Conservation (phyloP, 345 rosid species). For the Erodium maritimum region DNA sequence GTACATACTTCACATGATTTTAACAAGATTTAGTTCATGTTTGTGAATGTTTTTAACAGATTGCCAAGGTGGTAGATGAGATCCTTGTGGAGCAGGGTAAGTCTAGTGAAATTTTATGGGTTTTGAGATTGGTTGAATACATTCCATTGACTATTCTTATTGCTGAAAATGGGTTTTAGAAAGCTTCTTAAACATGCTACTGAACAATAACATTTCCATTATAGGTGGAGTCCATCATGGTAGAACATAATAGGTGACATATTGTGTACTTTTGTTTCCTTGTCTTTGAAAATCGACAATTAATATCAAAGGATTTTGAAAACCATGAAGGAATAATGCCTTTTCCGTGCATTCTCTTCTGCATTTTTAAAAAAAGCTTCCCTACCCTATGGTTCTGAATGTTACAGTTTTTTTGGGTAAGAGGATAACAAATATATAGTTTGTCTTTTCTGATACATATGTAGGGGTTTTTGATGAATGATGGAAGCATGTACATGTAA, state of each 20-base stretch:
- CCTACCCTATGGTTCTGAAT: not conserved
- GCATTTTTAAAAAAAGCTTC: not conserved
- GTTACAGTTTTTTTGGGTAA: too few species aligned
- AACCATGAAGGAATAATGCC: not conserved
- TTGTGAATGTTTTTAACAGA: slow-evolving; percentile 26
- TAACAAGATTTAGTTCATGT: not conserved
- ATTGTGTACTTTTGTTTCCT: too few species aligned
- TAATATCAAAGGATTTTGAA: not conserved
- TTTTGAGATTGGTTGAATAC: not conserved
- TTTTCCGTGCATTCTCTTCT: not conserved
- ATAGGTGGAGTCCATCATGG: too few species aligned
- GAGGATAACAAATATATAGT: not conserved
- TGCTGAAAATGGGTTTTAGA: not conserved
- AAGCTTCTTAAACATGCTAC: not conserved
- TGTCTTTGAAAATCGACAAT: not conserved
- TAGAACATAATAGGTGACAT: too few species aligned
- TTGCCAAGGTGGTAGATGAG: slow-evolving; percentile 78
- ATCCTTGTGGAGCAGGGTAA: slow-evolving; percentile 65
- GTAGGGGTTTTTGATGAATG: not conserved
- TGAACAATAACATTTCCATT: not conserved
- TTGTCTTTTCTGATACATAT: not conserved
- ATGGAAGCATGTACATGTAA: not conserved
- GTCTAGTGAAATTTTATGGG: slow-evolving; percentile 7
- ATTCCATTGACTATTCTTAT: too few species aligned
- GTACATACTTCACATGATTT: not conserved